phyloP scores from a whole-genome alignment of 495 filamentous ascomycete species.

The Darksidea phi region DNA sequence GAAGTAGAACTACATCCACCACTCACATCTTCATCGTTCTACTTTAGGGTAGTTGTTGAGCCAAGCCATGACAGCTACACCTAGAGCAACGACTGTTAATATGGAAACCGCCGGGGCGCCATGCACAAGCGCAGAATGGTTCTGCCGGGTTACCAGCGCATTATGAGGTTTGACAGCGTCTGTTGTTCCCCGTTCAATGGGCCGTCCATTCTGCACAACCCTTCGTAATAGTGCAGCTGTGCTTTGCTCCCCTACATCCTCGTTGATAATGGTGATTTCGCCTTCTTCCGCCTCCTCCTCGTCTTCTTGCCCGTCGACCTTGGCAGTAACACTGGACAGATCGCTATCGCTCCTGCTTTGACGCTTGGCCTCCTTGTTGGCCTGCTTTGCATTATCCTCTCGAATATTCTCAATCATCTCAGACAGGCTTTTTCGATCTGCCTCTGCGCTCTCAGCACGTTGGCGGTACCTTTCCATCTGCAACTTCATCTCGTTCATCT shows the following conservation, averaged over 20 bases:
- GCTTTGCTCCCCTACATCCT: slow-evolving; percentile 16
- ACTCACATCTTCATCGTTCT: slow-evolving; percentile 51
- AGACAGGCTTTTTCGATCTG: slow-evolving; percentile 69
- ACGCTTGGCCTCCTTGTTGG: slow-evolving; percentile 22
- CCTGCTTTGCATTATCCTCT: slow-evolving; percentile 56
- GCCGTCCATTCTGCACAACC: slow-evolving; percentile 37
- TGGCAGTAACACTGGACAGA: not conserved
- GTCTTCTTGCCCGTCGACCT: slow-evolving; percentile 12
- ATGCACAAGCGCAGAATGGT: slow-evolving; percentile 53
- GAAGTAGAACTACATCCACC: not conserved
- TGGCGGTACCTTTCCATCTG: slow-evolving; percentile 75
- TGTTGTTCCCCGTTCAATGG: slow-evolving; percentile 41
- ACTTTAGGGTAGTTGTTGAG: slow-evolving; percentile 82
- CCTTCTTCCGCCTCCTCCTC: slow-evolving; percentile 21
- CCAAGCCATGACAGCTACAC: slow-evolving; percentile 90
- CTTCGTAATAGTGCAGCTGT: slow-evolving; percentile 32
- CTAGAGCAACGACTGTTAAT: slow-evolving; percentile 83
- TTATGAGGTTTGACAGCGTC: slow-evolving; percentile 41
- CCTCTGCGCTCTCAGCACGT: slow-evolving; percentile 76
- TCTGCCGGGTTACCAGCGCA: slow-evolving; percentile 39
- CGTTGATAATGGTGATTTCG: slow-evolving; percentile 32
- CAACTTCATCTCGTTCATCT: slow-evolving; percentile 79
- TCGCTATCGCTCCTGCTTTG: slow-evolving; percentile 26
- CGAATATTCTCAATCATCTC: slow-evolving; percentile 88
- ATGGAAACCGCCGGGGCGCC: slow-evolving; percentile 82